Percentiles rank a stretch among this genome's conserved stretches.
These are phyloP conservation scores for Mycosarcoma maydis DNA, from an alignment of 1,284 basidiomycete genomes.

Conservation along the genomic window DNA sequence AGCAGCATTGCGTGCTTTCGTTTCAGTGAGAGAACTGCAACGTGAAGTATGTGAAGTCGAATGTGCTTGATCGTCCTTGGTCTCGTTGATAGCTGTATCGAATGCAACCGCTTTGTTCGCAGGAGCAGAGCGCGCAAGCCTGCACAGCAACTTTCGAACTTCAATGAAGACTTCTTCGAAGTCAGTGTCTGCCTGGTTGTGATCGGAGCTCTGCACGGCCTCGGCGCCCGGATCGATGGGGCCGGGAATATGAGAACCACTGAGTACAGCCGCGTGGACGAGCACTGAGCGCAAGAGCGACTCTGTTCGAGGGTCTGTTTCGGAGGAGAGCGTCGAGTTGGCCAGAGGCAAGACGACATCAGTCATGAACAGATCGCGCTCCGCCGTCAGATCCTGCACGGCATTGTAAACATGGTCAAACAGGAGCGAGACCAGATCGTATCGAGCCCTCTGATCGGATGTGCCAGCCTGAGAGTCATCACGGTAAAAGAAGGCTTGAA, in stretches of 20 bases:
- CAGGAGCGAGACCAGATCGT: constrained; percentile 51
- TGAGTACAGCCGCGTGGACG: constrained; percentile 59
- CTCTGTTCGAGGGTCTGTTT: constrained; percentile 49
- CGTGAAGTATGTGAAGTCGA: constrained; percentile 10
- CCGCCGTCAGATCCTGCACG: constrained; percentile 57
- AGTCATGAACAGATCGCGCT: constrained; percentile 54
- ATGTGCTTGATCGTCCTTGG: constrained; percentile 8
- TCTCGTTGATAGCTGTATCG: constrained; percentile 4
- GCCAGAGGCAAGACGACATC: constrained; percentile 59
- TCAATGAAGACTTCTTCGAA: constrained; percentile 53
- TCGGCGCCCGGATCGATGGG: constrained; percentile 40
- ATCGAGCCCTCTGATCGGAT: constrained; percentile 31
- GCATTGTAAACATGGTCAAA: constrained; percentile 61
- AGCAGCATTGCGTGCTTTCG: constrained; percentile 48
- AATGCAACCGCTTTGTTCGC: constrained; percentile 19
- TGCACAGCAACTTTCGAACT: constrained; percentile 43
- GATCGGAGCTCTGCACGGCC: constrained; percentile 7
- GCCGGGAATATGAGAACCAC: constrained; percentile 42
- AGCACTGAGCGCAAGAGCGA: constrained; percentile 48
- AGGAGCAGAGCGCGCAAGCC: constrained; percentile 26
- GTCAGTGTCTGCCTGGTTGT: constrained; percentile 9
- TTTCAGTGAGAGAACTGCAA: constrained; percentile 10
- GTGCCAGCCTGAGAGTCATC: constrained; percentile 21
- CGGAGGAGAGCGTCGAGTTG: constrained; percentile 46
- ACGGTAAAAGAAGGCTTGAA: constrained; percentile 61